Base-by-base conservation (phyloP, 2,329 filamentous ascomycete genomes). In the Westerdykella sp. region DNA sequence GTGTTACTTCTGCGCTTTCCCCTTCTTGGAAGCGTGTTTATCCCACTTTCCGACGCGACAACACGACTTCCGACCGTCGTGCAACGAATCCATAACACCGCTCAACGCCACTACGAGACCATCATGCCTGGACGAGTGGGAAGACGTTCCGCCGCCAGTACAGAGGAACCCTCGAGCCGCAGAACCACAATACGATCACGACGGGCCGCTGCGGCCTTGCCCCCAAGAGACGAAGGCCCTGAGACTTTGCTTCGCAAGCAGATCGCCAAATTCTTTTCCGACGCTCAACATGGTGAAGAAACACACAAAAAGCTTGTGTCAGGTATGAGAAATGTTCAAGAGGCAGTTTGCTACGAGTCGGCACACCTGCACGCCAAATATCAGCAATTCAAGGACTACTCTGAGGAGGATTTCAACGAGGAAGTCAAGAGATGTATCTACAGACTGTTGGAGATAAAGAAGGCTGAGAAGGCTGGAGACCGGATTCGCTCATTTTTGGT, bases 261-360 rank as follows among this genome's bases (percentile, higher is more conserved):
- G 60, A 76, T 95, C 41, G 85, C 83, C 62, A 62, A 66, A 23
- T 63, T 75, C 14, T 77, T 77, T 50, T 56, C 62, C 34, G 89
- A 76, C 49, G 69, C 91, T 28, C 93, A 98, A 67, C 83, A 84
- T 56, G 94, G 87, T 1, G 94, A 86, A 0, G 88, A 90, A 1
- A 87, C 87, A 2, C 93, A 98, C 65, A 77, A 91, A 47, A 97
- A 97, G 63, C 77, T 95, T 0, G 84, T 85, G 4, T 85, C 96
- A 47, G 89, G 83, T 39, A 72, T 98, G 47, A 82, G 91, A 50
- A 96, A 95, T 68, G 78, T 95, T 35, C 91, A 97, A 59, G 91
- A 96, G 63, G 76, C 83, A 31, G 95, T 88, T 70, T 79, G 75
- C 50, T 79, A 77, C 40, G 77, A 81, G 47, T 69, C 71, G 1